Base-by-base conservation (phyloP, 208 protist species). In the Acanthamoeba healyi region DNA sequence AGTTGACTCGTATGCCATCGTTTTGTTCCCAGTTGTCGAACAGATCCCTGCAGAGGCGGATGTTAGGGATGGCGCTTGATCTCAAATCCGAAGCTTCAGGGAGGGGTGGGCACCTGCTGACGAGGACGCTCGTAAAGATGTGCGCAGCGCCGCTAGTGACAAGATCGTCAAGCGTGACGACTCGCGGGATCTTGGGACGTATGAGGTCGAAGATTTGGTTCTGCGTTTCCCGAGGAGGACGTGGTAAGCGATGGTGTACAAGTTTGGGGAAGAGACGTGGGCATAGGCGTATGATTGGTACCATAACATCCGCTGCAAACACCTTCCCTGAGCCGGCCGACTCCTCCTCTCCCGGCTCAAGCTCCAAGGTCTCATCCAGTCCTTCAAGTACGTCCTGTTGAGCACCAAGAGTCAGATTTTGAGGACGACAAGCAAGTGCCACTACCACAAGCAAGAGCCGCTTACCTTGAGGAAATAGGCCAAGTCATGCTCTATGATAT, bases 1-100 rank as follows among this genome's bases (percentile, higher is more conserved):
- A 86, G 29, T n/a, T 86, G 4, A 86, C n/a, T 3, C 77, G 77
- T 5, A 86, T 15, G 14, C 44, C 77, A 38, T 86, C 77, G 46
- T 86, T 86, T 19, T 38, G 22, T 19, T 86, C 77, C 77, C 77
- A 86, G 77, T 86, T 86, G 46, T 86, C 77, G 29, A 86, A 86
- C 46, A 86, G 34, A 26, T 86, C 77, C 44, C 77, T 86, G 54
- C 6, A 72, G 14, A 70, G 63, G 40, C 40, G 14, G n/a, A n/a
- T n/a, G n/a, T n/a, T n/a, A n/a, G n/a, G n/a, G n/a, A n/a, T n/a
- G n/a, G n/a, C n/a, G n/a, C n/a, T n/a, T n/a, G n/a, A n/a, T n/a
- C n/a, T n/a, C n/a, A n/a, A n/a, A n/a, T n/a, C n/a, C n/a, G n/a
- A n/a, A n/a, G n/a, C n/a, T n/a, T n/a, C n/a, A n/a, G n/a, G 70